Conservation (phyloP, 495 filamentous ascomycete genomes). For the Xylaria palmicola region DNA sequence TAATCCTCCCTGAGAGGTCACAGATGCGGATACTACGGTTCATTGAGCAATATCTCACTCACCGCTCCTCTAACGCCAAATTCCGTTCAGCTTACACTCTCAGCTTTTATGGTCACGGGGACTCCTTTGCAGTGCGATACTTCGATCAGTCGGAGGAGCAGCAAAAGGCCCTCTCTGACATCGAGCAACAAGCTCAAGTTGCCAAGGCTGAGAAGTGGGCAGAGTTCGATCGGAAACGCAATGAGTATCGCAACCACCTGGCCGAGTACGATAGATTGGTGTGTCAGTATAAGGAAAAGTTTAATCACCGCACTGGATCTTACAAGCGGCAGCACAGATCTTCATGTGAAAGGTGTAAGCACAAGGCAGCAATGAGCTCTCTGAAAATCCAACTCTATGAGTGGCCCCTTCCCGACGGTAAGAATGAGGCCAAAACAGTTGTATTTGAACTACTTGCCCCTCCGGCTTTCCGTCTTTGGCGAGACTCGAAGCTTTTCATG, state of each 20-base stretch:
- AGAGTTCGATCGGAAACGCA: conserved; percentile 37
- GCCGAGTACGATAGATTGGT: conserved; percentile 6
- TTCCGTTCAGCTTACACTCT: conserved; percentile 36
- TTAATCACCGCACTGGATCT: neutral
- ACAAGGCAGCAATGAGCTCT: conserved; percentile 19
- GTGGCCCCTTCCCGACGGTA: conserved; percentile 54
- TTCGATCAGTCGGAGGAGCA: conserved; percentile 48
- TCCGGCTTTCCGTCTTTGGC: conserved; percentile 46
- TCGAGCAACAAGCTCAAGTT: conserved; percentile 34
- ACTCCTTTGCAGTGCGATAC: conserved; percentile 53
- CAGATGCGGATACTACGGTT: conserved; percentile 49
- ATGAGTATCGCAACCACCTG: conserved; percentile 35
- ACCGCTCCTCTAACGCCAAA: conserved; percentile 19
- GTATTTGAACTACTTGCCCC: conserved; percentile 59
- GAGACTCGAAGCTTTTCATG: conserved; percentile 47
- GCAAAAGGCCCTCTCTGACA: conserved; percentile 37
- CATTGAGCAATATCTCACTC: conserved; percentile 49
- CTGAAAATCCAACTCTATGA: conserved; percentile 55
- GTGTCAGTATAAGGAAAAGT: conserved; percentile 29
- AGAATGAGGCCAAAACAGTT: conserved; percentile 37
- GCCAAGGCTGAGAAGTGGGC: conserved; percentile 34
- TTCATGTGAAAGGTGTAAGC: conserved; percentile 30
- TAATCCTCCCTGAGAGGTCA: conserved; percentile 44
- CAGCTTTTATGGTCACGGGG: conserved; percentile 16
- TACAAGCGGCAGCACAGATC: neutral